Base-by-base conservation (phyloP, 371 early-diverging fungal genomes). In the Encephalitozoon hellem region DNA sequence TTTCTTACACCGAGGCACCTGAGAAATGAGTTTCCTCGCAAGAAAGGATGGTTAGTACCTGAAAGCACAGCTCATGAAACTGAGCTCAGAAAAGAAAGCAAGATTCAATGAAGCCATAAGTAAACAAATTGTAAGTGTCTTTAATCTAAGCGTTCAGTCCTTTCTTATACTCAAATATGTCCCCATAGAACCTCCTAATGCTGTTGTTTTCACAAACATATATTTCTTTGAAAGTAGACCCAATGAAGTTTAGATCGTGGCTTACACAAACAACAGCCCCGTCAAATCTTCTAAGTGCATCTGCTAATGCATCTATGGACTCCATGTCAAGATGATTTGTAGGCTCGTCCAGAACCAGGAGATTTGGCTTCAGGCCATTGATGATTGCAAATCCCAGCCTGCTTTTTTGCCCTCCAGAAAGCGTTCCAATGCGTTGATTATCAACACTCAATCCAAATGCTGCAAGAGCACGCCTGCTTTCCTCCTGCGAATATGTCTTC, bases 321-420 rank as follows among this genome's bases (percentile, higher is more conserved):
- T 91, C 91, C 79, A 91, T 89, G 83, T 93, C 92, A 88, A 92
- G 86, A 84, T 94, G 92, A 85, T 92, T 91, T 47, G 93, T 92
- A 76, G 97, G 96, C 89, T 97, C 98, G 87, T 97, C 98, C 81
- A 97, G 88, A 76, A 97, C 86, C 75, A 97, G 87, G 70, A 97
- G 90, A 84, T 93, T 91, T 59, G 96, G 96, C 53, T 88, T 88
- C 43, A 87, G 80, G 49, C 93, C 87, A 30, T 93, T 91, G 45
- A 97, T 85, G 87, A 92, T 91, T 72, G 92, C 92, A 86, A 97
- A 95, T 11, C 94, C 94, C 74, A 97, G 87, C 69, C 95, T 90
- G 53, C 93, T 90, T 81, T 92, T 91, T 66, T 95, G 90, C 77
- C 98, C 98, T 83, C 96, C 98, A 25, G 92, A 92, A 15, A 97